These are phyloP conservation scores for Dendrocalamus sinicus DNA, from an alignment of 176 grass and related monocot species.

Conservation along the genomic window DNA sequence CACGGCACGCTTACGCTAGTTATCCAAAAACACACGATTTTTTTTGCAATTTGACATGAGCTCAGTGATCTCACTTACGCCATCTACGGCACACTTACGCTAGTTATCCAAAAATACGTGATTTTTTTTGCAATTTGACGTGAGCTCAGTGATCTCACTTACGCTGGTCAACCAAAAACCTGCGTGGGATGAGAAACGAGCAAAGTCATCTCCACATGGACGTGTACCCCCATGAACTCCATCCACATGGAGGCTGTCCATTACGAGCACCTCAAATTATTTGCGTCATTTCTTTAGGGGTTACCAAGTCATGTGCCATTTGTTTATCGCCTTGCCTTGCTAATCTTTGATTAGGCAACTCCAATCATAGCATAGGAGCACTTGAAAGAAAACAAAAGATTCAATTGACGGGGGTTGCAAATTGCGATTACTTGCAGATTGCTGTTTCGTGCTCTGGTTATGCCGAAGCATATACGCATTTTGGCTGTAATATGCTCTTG, in stretches of 20 bases:
- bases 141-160: neutral
- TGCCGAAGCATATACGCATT: slow-evolving; percentile 1
- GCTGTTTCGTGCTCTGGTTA: slow-evolving; percentile 21
- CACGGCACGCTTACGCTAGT: too few species aligned
- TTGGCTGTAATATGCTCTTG: slow-evolving; percentile 24
- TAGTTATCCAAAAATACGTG: too few species aligned
- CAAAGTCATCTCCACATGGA: neutral
- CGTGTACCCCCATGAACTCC: slow-evolving; percentile 7
- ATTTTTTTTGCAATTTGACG: neutral
- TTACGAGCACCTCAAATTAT: neutral
- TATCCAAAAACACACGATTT: neutral
- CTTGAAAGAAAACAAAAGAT: neutral
- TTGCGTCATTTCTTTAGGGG: neutral
- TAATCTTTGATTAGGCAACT: neutral
- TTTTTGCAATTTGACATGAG: neutral
- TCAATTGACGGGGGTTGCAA: neutral
- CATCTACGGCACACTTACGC: neutral
- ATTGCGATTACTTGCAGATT: neutral
- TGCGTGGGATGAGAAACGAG: neutral
- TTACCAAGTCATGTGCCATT: neutral
- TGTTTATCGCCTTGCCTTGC: neutral
- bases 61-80: neutral
- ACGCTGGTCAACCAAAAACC: neutral
- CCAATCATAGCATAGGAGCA: slow-evolving; percentile 9
- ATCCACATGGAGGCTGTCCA: neutral